A percentile compares a stretch with the other conserved stretches of the same genome.
phyloP scores from a whole-genome alignment of 768 basidiomycete species.

The Sporobolomyces roseus region DNA sequence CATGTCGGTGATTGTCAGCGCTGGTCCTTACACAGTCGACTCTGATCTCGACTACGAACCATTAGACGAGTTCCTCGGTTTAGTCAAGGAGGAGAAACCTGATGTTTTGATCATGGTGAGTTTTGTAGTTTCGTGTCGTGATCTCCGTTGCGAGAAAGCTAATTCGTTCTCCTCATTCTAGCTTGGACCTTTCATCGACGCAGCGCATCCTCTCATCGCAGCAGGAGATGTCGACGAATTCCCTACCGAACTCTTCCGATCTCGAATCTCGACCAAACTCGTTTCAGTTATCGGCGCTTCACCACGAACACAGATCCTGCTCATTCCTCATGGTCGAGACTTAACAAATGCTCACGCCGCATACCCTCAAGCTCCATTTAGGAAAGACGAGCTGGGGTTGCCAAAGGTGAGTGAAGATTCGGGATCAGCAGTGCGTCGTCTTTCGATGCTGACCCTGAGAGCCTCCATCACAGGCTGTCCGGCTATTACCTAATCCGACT shows the following conservation, averaged over 20 bases:
- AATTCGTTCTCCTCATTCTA: slow-evolving; percentile 47
- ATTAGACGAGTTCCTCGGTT: slow-evolving; percentile 62
- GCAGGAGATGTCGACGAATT: slow-evolving; percentile 66
- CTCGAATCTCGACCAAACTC: slow-evolving; percentile 61
- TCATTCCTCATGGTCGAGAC: slow-evolving; percentile 80
- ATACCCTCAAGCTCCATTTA: slow-evolving; percentile 67
- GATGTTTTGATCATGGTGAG: slow-evolving; percentile 71
- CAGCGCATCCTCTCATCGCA: slow-evolving; percentile 67
- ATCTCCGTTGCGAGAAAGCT: neutral
- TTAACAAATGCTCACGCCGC: slow-evolving; percentile 71
- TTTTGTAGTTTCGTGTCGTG: slow-evolving; percentile 35
- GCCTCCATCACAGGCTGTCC: slow-evolving; percentile 67
- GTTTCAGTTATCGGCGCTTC: slow-evolving; percentile 59
- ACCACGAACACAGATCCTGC: slow-evolving; percentile 66
- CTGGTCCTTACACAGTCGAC: slow-evolving; percentile 82
- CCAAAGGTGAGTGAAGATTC: slow-evolving; percentile 51
- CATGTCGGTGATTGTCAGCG: slow-evolving; percentile 67
- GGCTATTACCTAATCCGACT: slow-evolving; percentile 78
- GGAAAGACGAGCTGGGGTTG: slow-evolving; percentile 47
- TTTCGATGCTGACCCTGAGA: no score
- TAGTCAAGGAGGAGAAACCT: slow-evolving; percentile 64
- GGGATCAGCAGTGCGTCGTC: no score
- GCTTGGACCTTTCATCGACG: slow-evolving; percentile 89
- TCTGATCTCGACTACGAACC: slow-evolving; percentile 70
- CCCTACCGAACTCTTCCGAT: slow-evolving; percentile 65